A percentile compares a stretch with the other conserved stretches of the same genome.
These are phyloP conservation scores for Ramalina intermedia DNA, from an alignment of 495 filamentous ascomycete genomes.

Conservation along the genomic window DNA sequence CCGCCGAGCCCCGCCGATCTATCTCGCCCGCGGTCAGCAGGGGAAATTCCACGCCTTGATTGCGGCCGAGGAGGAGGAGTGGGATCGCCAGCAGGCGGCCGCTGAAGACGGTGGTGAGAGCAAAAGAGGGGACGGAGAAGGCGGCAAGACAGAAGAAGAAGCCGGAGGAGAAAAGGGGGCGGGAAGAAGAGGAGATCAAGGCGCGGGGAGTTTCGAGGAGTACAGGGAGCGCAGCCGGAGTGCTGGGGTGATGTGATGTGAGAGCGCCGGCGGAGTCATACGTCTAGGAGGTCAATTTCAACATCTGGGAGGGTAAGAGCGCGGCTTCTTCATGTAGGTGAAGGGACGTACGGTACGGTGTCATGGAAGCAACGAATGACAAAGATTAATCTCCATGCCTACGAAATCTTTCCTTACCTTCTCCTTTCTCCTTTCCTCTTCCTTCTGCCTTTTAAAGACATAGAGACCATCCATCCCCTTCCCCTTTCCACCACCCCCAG, in stretches of 20 bases:
- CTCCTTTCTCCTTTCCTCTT: too few relatives aligned
- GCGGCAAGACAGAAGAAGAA: too few relatives aligned
- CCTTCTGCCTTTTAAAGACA: too few relatives aligned
- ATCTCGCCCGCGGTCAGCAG: conserved; percentile 46
- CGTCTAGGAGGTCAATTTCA: too few relatives aligned
- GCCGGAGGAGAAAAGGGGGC: conserved; percentile 18
- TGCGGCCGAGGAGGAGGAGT: conserved; percentile 47
- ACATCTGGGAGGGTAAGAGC: too few relatives aligned
- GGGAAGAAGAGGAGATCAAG: conserved; percentile 16
- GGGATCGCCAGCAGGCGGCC: conserved; percentile 27
- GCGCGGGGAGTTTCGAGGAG: conserved; percentile 37
- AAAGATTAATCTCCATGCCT: too few relatives aligned
- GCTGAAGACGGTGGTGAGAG: conserved; percentile 14
- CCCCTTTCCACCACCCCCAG: too few relatives aligned
- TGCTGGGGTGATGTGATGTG: conserved; percentile 8
- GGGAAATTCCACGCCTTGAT: conserved; percentile 43
- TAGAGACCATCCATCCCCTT: too few relatives aligned
- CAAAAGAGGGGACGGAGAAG: neutral
- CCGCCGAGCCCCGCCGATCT: conserved; percentile 44
- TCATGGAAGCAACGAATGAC: too few relatives aligned
- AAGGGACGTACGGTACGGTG: too few relatives aligned
- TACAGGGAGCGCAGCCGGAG: conserved; percentile 26
- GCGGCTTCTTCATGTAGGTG: too few relatives aligned
- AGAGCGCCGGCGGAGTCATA: neutral
- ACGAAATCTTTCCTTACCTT: too few relatives aligned